Evolutionary conservation across 768 basidiomycete species (phyloP).

Genomic region (Ramaria sp.): DNA sequence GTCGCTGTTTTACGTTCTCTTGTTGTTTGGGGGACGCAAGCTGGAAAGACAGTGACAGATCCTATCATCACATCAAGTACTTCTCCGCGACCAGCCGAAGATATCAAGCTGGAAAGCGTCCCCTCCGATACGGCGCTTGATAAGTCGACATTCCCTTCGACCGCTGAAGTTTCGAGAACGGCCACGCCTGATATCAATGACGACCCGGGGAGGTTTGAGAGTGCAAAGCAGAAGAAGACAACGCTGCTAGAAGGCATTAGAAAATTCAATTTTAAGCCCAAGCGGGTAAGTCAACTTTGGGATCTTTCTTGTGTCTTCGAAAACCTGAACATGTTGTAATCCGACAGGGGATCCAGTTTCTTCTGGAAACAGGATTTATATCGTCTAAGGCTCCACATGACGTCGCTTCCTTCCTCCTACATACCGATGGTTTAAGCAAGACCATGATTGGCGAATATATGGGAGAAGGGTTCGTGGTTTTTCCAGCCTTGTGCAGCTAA

Average conservation of each 20-base stretch:
- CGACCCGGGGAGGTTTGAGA: conserved; percentile 88
- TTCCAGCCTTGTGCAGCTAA: neutral
- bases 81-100: conserved; percentile 26
- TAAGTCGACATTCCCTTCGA: conserved; percentile 33
- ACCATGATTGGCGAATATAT: conserved; percentile 96
- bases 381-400: conserved; percentile 56
- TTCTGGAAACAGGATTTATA: conserved; percentile 84
- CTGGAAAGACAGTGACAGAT: conserved; percentile 27
- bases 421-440: conserved; percentile 89
- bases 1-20: conserved; percentile 82
- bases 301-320: neutral
- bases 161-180: conserved; percentile 48
- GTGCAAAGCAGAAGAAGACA: conserved; percentile 93
- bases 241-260: conserved; percentile 90
- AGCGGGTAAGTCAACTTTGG: conserved; percentile 41
- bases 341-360: conserved; percentile 73
- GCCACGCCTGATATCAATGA: conserved; percentile 75
- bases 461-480: conserved; percentile 74
- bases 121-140: conserved; percentile 50
- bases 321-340: neutral
- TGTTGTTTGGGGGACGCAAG: conserved; percentile 76
- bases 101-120: conserved; percentile 37
- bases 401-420: conserved; percentile 75
- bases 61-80: conserved; percentile 10
- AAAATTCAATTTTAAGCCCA: conserved; percentile 99